Evolutionary conservation across 441 rosid genomes (phyloP), one percentile per base, ranked within the genome.

Genomic region (Gossypium trilobum): DNA sequence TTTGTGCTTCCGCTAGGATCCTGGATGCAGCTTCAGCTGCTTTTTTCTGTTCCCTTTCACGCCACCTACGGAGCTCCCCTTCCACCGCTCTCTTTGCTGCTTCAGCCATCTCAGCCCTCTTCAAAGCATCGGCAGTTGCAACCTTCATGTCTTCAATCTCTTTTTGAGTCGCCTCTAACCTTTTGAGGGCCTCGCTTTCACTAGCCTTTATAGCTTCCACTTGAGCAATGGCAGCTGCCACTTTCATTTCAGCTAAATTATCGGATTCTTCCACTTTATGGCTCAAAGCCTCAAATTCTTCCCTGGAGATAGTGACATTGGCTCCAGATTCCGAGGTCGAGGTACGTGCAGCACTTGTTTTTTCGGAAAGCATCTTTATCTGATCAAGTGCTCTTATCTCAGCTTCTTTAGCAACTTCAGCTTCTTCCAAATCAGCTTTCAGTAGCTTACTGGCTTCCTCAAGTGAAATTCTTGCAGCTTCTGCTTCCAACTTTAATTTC

Each of bases 101-200:
- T 82, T 95, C 97, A n/a, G 97, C 96, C 95, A 88, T 91, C 78
- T 91, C 90, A 54, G 98, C 97, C 79, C 83, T 88, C 88, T 89
- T 95, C 75, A 87, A 70, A 46, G 95, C 95, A 22, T 81, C 93
- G 60, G 77, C 73, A 23, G 96, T 88, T 77, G 92, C 92, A 19
- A 65, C 69, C 85, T 84, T 88, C 84, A 88, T 88, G 73, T 87
- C 91, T 77, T 83, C 86, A 0, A 95, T 91, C 85, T 95, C 99
- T 71, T 83, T 88, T 76, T 80, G 81, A 25, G 85, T 87, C 51
- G 79, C 82, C 75, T 88, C 93, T 57, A 89, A 73, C 82, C 84
- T 91, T 87, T 87, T 87, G 66, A 85, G 61, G 11, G 93, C 88
- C 81, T 95, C 98, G 59, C 82, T 89, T 82, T 92, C 97, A 25